Evolutionary conservation across 192 early-diverging fungal genomes (phyloP), one percentile per base, ranked within the genome.

Genomic region (Allomyces macrogynus): DNA sequence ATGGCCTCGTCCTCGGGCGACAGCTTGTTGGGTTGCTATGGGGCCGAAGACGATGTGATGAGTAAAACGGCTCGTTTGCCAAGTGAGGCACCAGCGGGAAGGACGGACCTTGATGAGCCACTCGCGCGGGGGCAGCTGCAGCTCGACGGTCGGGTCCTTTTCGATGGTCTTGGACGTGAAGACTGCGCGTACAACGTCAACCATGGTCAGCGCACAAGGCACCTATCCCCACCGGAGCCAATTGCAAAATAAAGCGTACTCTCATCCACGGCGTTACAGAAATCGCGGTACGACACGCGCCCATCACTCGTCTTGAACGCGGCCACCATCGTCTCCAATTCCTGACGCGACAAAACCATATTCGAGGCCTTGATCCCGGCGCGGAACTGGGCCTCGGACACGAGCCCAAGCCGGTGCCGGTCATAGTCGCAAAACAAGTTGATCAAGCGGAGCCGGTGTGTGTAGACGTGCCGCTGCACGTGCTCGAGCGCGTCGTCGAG

Each of bases 371-470:
- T 64, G 32, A 64, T 14, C 12, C 64, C 23, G 10, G 64, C 26
- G 16, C 64, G 64, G 40, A 64, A 64, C 69, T 80, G 79, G 16
- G 65, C 60, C 61, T 78, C 65, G 10, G 80, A 71, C 1, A 82
- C 72, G 9, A 71, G 63, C 3, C 80, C 80, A 63, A 61, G 68
- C 65, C 80, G 80, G 67, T 82, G 78, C 2, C 78, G 72, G 63
- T 82, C 80, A 61, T 80, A 80, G 64, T 82, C 78, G 20, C 72
- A 44, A 68, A 80, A 82, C 68, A 82, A 78, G 64, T 80, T 76
- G 27, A 77, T 74, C 25, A 82, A 57, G 5, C 80, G 66, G 27
- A 82, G 70, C 61, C 80, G 64, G 57, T 82, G 70, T 64, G 73
- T 78, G 67, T 78, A 82, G 11, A 82, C 77, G 63, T 75, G 63